Evolutionary conservation across 257 asterid genomes (phyloP).

Genomic region (Gentiana dahurica): DNA sequence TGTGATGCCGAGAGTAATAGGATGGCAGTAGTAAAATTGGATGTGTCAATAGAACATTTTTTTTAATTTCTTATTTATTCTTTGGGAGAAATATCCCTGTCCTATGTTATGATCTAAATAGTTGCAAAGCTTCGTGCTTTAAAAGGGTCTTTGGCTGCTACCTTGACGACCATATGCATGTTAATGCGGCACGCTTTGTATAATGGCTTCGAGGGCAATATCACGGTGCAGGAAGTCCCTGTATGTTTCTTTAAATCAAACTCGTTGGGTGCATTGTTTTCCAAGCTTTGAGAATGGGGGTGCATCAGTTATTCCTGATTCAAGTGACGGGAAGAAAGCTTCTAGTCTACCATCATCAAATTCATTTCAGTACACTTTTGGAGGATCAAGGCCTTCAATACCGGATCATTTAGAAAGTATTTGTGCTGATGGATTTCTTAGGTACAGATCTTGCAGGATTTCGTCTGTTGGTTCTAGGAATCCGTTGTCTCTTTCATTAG

Average conservation of each 20-base stretch:
- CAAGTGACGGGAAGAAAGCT: constrained; percentile 29
- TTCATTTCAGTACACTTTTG: constrained; percentile 22
- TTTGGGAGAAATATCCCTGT: too few species aligned
- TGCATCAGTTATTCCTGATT: constrained; percentile 23
- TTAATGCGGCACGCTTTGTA: constrained; percentile 9
- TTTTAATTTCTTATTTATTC: too few species aligned
- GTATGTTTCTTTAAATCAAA: constrained; percentile 34
- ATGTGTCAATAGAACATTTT: too few species aligned
- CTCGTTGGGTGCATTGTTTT: constrained; percentile 26
- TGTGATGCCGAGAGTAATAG: too few species aligned
- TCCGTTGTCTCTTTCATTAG: constrained; percentile 26
- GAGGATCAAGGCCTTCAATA: constrained; percentile 16
- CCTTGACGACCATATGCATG: constrained; percentile 18
- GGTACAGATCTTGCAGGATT: constrained; percentile 19
- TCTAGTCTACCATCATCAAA: constrained; percentile 26
- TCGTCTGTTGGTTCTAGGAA: constrained; percentile 26
- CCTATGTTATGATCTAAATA: too few species aligned
- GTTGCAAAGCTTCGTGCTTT: too few species aligned
- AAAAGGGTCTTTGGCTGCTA: too few species aligned
- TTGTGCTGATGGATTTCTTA: constrained; percentile 16
- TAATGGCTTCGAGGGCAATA: constrained; percentile 83
- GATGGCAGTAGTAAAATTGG: too few species aligned
- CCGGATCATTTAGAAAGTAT: constrained; percentile 18
- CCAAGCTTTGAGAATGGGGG: constrained; percentile 37
- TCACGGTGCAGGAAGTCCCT: constrained; percentile 44